Evolutionary conservation across 768 basidiomycete species (phyloP).

Genomic region (Lentinula lateritia): DNA sequence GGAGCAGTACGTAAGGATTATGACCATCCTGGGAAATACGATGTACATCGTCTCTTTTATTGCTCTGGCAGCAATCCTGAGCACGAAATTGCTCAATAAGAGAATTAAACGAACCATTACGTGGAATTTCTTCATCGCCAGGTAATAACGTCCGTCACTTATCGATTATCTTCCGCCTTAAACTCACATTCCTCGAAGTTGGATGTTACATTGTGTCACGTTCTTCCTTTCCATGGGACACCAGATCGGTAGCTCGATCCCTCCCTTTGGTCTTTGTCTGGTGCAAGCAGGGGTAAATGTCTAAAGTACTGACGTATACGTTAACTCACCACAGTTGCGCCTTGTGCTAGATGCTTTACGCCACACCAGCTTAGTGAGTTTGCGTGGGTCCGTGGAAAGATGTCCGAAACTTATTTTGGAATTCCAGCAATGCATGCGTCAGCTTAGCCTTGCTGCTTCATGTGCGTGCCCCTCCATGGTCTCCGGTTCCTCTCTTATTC

Average conservation of each 20-base stretch:
- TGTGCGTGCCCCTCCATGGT: background rate
- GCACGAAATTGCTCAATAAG: background rate
- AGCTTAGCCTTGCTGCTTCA: background rate
- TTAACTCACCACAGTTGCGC: background rate
- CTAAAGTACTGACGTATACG: background rate
- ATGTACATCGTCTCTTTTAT: background rate
- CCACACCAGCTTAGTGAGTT: background rate
- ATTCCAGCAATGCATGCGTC: background rate
- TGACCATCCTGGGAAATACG: background rate
- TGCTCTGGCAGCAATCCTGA: background rate
- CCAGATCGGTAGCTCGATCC: background rate
- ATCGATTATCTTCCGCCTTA: background rate
- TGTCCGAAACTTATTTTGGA: background rate
- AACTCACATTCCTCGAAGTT: background rate
- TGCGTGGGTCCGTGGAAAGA: background rate
- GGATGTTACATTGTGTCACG: background rate
- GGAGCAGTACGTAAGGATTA: background rate
- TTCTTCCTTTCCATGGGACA: background rate
- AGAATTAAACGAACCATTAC: background rate
- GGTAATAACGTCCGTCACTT: background rate
- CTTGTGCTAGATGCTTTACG: background rate
- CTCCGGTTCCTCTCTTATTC: background rate
- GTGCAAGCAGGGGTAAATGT: background rate
- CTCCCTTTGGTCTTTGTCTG: background rate
- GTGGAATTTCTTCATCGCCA: background rate